phyloP scores from a whole-genome alignment of 768 basidiomycete genomes.

The Trametes cinnabarina region DNA sequence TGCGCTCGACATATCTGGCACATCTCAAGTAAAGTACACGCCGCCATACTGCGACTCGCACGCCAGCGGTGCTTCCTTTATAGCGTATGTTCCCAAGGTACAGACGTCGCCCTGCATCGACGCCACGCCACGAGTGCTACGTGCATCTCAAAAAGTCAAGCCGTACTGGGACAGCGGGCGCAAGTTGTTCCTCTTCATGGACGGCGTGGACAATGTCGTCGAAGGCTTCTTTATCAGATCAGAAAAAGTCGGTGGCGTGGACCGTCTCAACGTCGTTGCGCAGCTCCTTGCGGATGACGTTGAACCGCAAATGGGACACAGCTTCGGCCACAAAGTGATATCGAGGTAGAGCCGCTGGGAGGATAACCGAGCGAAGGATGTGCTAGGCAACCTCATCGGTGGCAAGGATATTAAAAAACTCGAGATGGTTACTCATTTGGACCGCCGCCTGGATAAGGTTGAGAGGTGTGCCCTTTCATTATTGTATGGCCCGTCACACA shows the following conservation, averaged over 20 bases:
- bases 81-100: not conserved
- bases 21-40: not conserved
- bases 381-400: conserved; percentile 2
- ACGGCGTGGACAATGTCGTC: conserved; percentile 11
- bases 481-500: not conserved
- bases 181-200: conserved; percentile 4
- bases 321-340: not conserved
- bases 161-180: not conserved
- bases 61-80: not conserved
- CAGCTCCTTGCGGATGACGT: not conserved
- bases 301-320: not conserved
- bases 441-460: not conserved
- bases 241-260: not conserved
- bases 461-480: not conserved
- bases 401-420: not conserved
- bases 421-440: not conserved
- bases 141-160: not conserved
- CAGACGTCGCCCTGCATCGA: conserved; percentile 3
- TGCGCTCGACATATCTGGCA: not conserved
- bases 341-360: conserved; percentile 2
- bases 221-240: conserved; percentile 3
- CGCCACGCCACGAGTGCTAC: conserved; percentile 2
- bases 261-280: conserved; percentile 1
- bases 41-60: not conserved
- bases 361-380: conserved; percentile 2